Percentiles rank a stretch among this genome's conserved stretches.
phyloP scores from a whole-genome alignment of 1,284 basidiomycete genomes.

The Paramarasmius palmivorus region DNA sequence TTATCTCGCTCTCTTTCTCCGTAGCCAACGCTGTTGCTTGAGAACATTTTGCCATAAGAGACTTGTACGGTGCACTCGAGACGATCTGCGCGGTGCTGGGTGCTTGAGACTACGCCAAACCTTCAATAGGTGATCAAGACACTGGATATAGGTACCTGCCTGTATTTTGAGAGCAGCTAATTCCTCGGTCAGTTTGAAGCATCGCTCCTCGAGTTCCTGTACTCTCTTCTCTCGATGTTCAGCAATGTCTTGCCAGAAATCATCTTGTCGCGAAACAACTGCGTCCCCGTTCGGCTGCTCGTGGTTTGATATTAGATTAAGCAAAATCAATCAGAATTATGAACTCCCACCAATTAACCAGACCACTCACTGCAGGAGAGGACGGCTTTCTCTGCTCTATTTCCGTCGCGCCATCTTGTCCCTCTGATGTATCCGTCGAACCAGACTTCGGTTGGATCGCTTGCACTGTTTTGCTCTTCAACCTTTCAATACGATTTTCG shows the following conservation, averaged over 20 bases:
- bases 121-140: not conserved
- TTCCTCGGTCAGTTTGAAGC: slow-evolving; percentile 38
- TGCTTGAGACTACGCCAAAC: not conserved
- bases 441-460: slow-evolving; percentile 35
- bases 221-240: slow-evolving; percentile 44
- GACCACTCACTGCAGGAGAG: slow-evolving; percentile 70
- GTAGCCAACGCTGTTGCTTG: slow-evolving; percentile 22
- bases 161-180: slow-evolving; percentile 44
- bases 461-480: slow-evolving; percentile 63
- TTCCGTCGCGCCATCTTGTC: slow-evolving; percentile 43
- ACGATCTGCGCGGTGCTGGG: not conserved
- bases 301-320: slow-evolving; percentile 44
- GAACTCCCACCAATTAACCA: slow-evolving; percentile 67
- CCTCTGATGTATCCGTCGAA: slow-evolving; percentile 27
- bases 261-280: slow-evolving; percentile 26
- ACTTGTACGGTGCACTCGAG: too few species aligned
- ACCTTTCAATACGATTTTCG: slow-evolving; percentile 74
- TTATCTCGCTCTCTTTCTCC: slow-evolving; percentile 27
- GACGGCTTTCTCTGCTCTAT: slow-evolving; percentile 54
- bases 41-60: too few species aligned
- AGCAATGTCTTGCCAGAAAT: slow-evolving; percentile 34
- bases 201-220: slow-evolving; percentile 44
- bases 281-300: slow-evolving; percentile 31
- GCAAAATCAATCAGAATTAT: slow-evolving; percentile 36
- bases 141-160: slow-evolving; percentile 30